phyloP scores from a whole-genome alignment of 108 stramenopile genomes.

The Conticribra weissflogii region DNA sequence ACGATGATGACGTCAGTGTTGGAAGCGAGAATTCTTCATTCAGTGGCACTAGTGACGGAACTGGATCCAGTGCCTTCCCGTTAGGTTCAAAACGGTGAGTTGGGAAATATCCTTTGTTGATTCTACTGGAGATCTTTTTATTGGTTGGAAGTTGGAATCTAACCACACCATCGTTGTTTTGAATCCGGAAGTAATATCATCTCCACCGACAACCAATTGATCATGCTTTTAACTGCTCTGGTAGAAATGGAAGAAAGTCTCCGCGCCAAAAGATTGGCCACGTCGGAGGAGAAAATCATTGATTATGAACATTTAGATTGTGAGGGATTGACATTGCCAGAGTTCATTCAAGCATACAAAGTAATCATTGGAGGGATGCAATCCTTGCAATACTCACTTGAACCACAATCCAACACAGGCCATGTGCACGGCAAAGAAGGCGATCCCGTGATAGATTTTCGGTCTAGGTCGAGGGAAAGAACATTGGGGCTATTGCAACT shows the following conservation, averaged over 20 bases:
- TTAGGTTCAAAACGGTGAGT: no score
- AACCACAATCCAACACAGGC: neutral
- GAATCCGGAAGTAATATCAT: conserved; percentile 21
- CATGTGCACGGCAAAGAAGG: neutral
- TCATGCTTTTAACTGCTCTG: conserved; percentile 28
- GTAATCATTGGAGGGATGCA: conserved; percentile 69
- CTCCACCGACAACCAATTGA: conserved; percentile 24
- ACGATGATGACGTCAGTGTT: conserved; percentile 26
- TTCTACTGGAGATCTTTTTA: no score
- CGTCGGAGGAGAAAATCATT: neutral
- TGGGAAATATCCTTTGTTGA: no score
- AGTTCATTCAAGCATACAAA: conserved; percentile 70
- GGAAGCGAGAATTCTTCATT: neutral
- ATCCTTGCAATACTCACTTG: conserved; percentile 50
- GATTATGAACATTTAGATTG: neutral
- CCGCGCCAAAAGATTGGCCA: neutral
- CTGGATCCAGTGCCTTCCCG: no score
- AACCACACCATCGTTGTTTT: neutral
- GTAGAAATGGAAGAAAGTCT: conserved; percentile 33
- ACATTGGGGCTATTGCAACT: conserved; percentile 24
- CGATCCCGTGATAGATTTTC: no score
- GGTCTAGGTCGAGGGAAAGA: conserved; percentile 18
- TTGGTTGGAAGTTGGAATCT: no score
- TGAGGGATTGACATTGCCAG: conserved; percentile 37
- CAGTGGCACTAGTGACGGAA: conserved; percentile 4